Evolutionary conservation across 805 yeast species (phyloP), one percentile per base, ranked within the genome.

Genomic region (Maudiozyma saulgeensis): DNA sequence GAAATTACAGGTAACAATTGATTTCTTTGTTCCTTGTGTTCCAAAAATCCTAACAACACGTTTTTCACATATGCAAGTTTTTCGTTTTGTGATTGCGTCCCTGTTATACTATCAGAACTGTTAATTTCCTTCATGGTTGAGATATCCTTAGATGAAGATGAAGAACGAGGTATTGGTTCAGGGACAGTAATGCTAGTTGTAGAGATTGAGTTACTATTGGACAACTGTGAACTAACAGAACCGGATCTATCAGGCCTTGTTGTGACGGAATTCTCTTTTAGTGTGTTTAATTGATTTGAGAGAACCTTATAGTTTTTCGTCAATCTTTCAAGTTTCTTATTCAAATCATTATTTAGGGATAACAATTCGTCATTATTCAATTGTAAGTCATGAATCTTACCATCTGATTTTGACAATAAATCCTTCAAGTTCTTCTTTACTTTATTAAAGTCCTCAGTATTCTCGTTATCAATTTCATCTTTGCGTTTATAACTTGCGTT

Each of bases 11-110:
- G 97, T 32, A 93, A 69, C 41, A 91, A 73, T 63, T 82, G 87
- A 28, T 75, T 80, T 51, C 98, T 75, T 66, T 90, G 97, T n/a
- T 91, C 99, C 60, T 78, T 85, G 62, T 87, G 96, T 60, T 90
- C 96, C 48, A 93, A 67, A 63, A 85, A 93, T 2, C 97, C 97
- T 2, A 91, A 69, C n/a, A 91, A 66, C 2, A 91, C 96, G 62
- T 93, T 93, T 64, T 86, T 87, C 46, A 89, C 74, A 62, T 91
- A 91, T 12, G 95, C 87, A 19, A 83, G 73, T 57, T 80, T 84
- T 25, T 64, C 68, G 43, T 67, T 70, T 34, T 58, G 49, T n/a
- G 58, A 51, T 28, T 54, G 56, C 3, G 56, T 19, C 7, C 40
- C 53, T 4, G 31, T 26, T 4, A 31, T 31, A 12, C 12, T 19